Base-by-base conservation (phyloP, 148 eudicot genomes). In the Fagopyrum esculentum region DNA sequence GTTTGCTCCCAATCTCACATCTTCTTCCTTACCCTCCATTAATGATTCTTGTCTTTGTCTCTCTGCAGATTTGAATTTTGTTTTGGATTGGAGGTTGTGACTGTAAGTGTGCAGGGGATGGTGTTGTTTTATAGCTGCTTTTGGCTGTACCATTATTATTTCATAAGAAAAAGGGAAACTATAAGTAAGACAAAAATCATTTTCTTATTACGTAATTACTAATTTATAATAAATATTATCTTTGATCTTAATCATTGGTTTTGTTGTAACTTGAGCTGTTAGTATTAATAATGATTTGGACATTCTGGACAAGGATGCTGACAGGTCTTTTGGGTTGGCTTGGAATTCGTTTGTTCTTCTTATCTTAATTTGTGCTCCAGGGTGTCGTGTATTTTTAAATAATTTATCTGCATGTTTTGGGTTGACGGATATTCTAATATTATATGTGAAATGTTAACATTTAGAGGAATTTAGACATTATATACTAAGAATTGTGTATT, bases 1-100 rank as follows among this genome's bases (percentile, higher is more conserved):
- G 94, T 87, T 91, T 2, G 93, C 93, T 81, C 97, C 97, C 13
- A 91, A 76, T 72, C 46, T 87, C 48, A 91, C 93, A 85, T 91
- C 97, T 66, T 89, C 93, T 73, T 89, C 91, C 77, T 82, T 89
- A 29, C 86, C 89, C 77, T 89, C 97, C 88, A 90, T 90, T 83
- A 29, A 51, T 77, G 57, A 59, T 19, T 71, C 77, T 78, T 75
- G 26, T 71, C 61, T 74, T 44, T 57, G 22, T 76, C 71, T 45
- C 50, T 73, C 74, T 47, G 13, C 29, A 35, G 71, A 66, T 40
- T 15, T 66, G 71, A 30, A 45, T 40, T 40, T 66, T 66, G 71
- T 66, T 35, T 40, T 66, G 71, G 71, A 66, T 66, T 9, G 43
- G 71, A 66, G 71, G 2, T 43, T 66, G 69, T 63, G 69, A 15